phyloP scores from a whole-genome alignment of 2,329 filamentous ascomycete genomes.

The Colletotrichum eleusines region DNA sequence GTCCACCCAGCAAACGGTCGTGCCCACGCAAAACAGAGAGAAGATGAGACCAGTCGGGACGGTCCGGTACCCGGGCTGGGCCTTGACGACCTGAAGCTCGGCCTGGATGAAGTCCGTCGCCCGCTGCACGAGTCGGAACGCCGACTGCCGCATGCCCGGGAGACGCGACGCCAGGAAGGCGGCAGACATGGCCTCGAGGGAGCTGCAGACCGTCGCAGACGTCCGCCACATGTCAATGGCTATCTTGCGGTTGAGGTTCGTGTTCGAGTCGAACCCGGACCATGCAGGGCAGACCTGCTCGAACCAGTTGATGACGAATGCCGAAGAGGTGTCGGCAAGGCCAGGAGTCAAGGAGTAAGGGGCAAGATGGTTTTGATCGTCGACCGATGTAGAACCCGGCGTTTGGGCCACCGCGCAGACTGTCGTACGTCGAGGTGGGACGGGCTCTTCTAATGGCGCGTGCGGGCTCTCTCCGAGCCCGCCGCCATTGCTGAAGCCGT shows the following conservation, averaged over 20 bases:
- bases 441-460: neutral
- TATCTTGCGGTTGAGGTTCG: slow-evolving; percentile 55
- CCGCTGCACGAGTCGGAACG: slow-evolving; percentile 50
- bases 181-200: slow-evolving; percentile 57
- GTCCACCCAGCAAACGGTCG: slow-evolving; percentile 56
- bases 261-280: slow-evolving; percentile 56
- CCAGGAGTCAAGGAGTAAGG: slow-evolving; percentile 40
- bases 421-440: neutral
- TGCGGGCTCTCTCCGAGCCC: neutral
- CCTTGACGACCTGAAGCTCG: slow-evolving; percentile 49
- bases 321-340: slow-evolving; percentile 47
- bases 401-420: neutral
- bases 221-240: slow-evolving; percentile 53
- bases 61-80: slow-evolving; percentile 38
- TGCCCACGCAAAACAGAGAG: slow-evolving; percentile 55
- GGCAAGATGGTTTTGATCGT: slow-evolving; percentile 25
- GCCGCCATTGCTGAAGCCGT: neutral
- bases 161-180: slow-evolving; percentile 51
- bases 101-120: slow-evolving; percentile 52
- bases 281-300: slow-evolving; percentile 55
- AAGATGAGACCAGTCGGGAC: slow-evolving; percentile 53
- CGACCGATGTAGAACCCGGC: neutral
- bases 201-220: slow-evolving; percentile 53
- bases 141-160: slow-evolving; percentile 52
- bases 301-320: slow-evolving; percentile 56